These are phyloP conservation scores for Backusella liffmaniae DNA, from an alignment of 192 early-diverging fungal species.

Conservation along the genomic window DNA sequence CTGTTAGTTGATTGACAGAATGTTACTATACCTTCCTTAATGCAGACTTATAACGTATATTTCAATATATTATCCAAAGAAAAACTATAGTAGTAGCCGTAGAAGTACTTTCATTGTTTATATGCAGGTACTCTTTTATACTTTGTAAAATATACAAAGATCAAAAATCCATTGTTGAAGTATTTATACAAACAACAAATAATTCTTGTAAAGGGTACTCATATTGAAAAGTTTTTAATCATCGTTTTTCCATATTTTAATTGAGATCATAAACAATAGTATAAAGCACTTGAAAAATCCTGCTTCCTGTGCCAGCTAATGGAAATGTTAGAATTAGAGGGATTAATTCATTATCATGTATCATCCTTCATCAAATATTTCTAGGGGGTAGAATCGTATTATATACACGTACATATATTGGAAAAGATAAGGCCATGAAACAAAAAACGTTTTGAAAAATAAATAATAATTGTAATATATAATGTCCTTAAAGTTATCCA, in stretches of 20 bases:
- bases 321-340: neutral
- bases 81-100: neutral
- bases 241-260: neutral
- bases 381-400: neutral
- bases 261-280: neutral
- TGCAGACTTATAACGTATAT: neutral
- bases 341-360: conserved; percentile 1
- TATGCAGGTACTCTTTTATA: neutral
- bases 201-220: neutral
- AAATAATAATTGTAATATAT: no score
- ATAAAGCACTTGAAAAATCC: neutral
- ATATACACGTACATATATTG: neutral
- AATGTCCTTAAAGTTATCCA: no score
- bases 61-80: neutral
- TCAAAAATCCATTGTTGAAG: neutral
- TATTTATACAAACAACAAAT: neutral
- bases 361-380: neutral
- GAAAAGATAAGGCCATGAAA: neutral
- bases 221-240: neutral
- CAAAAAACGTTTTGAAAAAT: neutral
- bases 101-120: neutral
- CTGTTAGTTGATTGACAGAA: neutral
- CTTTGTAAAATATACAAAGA: neutral
- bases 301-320: neutral
- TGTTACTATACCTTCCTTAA: neutral